These are phyloP conservation scores for Suhomyces kilbournensis DNA, from an alignment of 805 yeast genomes.

Conservation along the genomic window DNA sequence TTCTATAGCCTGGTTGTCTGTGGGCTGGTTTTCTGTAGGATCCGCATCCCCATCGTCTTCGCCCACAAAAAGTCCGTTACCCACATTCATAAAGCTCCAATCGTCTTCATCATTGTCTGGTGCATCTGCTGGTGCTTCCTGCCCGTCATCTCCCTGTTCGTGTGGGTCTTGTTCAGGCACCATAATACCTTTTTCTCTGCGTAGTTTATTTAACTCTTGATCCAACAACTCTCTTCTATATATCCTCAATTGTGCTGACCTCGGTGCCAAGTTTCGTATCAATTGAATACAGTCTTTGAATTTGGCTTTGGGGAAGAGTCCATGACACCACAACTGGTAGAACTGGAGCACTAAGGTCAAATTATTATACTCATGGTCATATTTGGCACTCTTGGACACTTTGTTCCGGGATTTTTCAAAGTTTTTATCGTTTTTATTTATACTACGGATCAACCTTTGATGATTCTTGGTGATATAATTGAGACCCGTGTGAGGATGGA, in stretches of 20 bases:
- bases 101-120: conserved; percentile 24
- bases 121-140: background rate
- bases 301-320: conserved; percentile 69
- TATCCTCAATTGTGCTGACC: conserved; percentile 33
- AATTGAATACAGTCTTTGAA: conserved; percentile 65
- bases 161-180: background rate
- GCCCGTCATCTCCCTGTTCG: background rate
- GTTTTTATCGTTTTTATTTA: conserved; percentile 26
- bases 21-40: background rate
- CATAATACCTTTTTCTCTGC: conserved; percentile 9
- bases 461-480: conserved; percentile 32
- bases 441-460: conserved; percentile 20
- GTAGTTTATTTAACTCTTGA: conserved; percentile 23
- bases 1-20: background rate
- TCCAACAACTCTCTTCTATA: conserved; percentile 28
- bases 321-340: conserved; percentile 47
- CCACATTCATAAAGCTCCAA: conserved; percentile 28
- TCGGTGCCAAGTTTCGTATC: conserved; percentile 47
- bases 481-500: conserved; percentile 32
- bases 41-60: conserved; percentile 5
- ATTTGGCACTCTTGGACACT: conserved; percentile 13
- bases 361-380: conserved; percentile 34
- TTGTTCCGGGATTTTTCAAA: conserved; percentile 13
- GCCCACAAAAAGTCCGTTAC: conserved; percentile 11
- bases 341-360: conserved; percentile 36